Evolutionary conservation across 768 basidiomycete genomes (phyloP), one percentile per base, ranked within the genome.

Genomic region (Inosperma sp.): DNA sequence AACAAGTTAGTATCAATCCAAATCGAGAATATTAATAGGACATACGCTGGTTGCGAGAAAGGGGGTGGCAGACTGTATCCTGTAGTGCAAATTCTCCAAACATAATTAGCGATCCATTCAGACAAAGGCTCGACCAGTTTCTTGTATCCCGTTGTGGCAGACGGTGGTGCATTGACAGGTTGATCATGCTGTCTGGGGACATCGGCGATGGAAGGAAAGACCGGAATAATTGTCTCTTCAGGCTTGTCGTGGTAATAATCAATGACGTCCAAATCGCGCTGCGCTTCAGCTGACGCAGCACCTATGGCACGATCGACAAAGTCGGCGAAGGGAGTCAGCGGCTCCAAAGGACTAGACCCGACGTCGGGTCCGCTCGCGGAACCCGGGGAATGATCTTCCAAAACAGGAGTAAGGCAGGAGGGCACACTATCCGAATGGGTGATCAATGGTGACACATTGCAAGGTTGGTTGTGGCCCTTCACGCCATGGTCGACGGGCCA

Each of bases 61-160:
- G 65, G 60, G 7, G 75, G 58, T 3, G 83, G 80, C 45, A 88
- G 68, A 57, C 77, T 76, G 50, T 82, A 72, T 37, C 80, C 82
- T n/a, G 83, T 84, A 13, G 84, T 85, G 63, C 88, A 88, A 37
- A 82, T 81, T 64, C 86, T 88, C 88, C 88, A 91, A 13, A 88
- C 81, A 61, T 85, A 91, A 45, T 75, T 75, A 35, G 85, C 83
- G 19, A 89, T 69, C 88, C 88, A 91, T 51, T 85, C 83, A 3
- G 88, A 79, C 54, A 91, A 71, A 14, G 88, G 87, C 46, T 88
- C 86, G 0, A 84, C 80, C 8, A 90, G 73, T 59, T 81, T 86
- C 72, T 78, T 83, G 72, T 88, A 89, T 7, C 74, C 70, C 19
- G 70, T 59, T 9, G 77, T 77, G 31, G 83, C 76, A 56, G 72